Base-by-base conservation (phyloP, 148 eudicot genomes). In the Rhododendron ferrugineum region DNA sequence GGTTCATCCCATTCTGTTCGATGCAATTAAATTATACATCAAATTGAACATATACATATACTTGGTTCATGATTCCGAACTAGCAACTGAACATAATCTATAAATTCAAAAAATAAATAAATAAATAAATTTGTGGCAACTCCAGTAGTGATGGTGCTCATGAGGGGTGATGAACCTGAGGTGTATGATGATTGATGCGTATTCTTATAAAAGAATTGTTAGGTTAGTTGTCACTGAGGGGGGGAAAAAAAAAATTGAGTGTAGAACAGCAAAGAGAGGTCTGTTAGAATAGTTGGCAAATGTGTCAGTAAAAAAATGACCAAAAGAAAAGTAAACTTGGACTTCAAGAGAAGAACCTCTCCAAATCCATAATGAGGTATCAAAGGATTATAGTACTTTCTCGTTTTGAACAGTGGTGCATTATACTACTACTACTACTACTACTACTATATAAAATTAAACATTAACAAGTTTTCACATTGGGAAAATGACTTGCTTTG, bases 251-350 rank as follows among this genome's bases (percentile, higher is more conserved):
- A 86, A 90, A 90, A 86, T 89, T 92, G 90, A 92, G 94, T 91
- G 93, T 90, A 89, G 68, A 90, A 91, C 94, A 93, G 93, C 94
- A 86, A 92, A 90, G 87, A 88, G 85, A 83, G 78, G 83, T 85
- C 91, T 88, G 90, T 80, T 88, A 60, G 84, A 87, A 91, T 88
- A 89, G 94, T 91, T 93, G 95, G 95, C 93, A 90, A 88, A 84
- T 88, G 91, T 92, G 95, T 93, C 94, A 90, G 95, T 87, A 75
- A 87, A 88, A 88, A 82, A 83, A 20, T 81, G 44, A 84, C 73
- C 85, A 49, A 40, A 79, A 40, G 62, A n/a, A 82, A 58, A 14
- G 66, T 11, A 92, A 91, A 78, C 94, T 91, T 92, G 90, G 85
- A 82, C 87, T 88, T 88, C 84, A 92, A 92, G 94, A 88, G 92